Evolutionary conservation across 495 filamentous ascomycete genomes (phyloP).

Genomic region (Hypoxylon fuscum): DNA sequence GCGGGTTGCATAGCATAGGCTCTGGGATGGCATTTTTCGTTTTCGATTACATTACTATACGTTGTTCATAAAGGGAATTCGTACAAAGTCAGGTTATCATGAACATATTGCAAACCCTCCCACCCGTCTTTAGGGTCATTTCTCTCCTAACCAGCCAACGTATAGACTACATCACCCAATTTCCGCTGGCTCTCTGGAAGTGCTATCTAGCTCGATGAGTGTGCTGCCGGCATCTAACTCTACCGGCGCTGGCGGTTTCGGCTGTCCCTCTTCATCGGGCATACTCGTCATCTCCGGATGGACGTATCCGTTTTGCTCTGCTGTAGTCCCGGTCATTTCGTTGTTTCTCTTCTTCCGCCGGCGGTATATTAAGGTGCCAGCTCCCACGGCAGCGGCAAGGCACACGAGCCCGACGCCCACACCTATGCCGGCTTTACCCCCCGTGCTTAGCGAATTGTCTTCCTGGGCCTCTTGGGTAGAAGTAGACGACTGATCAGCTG

Average conservation of each 20-base stretch:
- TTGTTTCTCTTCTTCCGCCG: neutral
- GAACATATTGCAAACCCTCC: neutral
- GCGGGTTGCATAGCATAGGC: conserved; percentile 16
- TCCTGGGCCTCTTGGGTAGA: too few species aligned
- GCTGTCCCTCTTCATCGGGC: neutral
- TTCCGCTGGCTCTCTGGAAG: neutral
- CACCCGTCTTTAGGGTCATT: too few species aligned
- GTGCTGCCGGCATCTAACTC: neutral
- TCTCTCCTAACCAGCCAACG: too few species aligned
- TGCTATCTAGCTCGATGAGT: neutral
- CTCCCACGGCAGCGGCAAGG: conserved; percentile 5
- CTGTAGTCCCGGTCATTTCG: neutral
- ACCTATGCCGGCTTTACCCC: conserved; percentile 35
- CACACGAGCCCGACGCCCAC: conserved; percentile 15
- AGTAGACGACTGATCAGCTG: neutral
- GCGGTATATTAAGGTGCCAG: neutral
- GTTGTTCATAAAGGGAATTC: neutral
- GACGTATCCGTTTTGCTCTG: neutral
- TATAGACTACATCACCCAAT: too few species aligned
- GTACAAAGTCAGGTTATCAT: too few species aligned
- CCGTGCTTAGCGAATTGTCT: conserved; percentile 10
- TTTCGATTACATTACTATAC: neutral
- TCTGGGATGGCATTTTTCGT: conserved; percentile 1
- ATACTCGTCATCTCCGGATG: neutral
- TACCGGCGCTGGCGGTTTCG: neutral